Evolutionary conservation across 768 basidiomycete genomes (phyloP), one percentile per base, ranked within the genome.

Genomic region (Coprinopsis sp.): DNA sequence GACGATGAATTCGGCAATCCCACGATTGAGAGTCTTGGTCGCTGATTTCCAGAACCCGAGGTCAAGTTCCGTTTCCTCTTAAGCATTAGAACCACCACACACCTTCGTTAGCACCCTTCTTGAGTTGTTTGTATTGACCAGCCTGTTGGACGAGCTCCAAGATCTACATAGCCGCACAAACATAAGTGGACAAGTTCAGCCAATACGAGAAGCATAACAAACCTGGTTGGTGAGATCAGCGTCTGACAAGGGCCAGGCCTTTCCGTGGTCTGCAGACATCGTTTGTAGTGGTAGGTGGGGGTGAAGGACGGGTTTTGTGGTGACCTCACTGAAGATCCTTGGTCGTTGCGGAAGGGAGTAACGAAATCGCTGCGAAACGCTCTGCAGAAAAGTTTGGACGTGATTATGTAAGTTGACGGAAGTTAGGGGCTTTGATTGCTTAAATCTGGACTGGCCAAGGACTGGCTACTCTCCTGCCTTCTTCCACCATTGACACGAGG

Each of bases 101-200:
- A 89, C 91, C 89, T 80, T 99, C 96, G 68, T 99, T 99, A 33
- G 96, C 96, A 51, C 96, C 95, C 73, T 97, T 97, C 73, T 97
- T 98, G 38, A 97, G 72, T 67, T 97, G 94, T 71, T 97, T 97
- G 75, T 95, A 96, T 67, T 93, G 87, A n/a, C 81, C 74, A 33
- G 95, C 94, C 69, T 95, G 90, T 64, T 96, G 91, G 25, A 96
- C 87, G 47, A 98, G 76, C 61, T 98, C 95, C 45, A 99, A 78
- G 60, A 98, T 96, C 92, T 95, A 57, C 28, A 34, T 8, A 5
- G 22, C 27, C 21, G 19, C 44, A 25, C 12, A 33, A n/a, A 36
- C n/a, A 13, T 16, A 28, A 14, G 24, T 27, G 12, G 23, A 29
- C n/a, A 37, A 43, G 18, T 8, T 28, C 25, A 21, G 43, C 12